Base-by-base conservation (phyloP, 768 basidiomycete genomes). In the Termitomyces sp. region DNA sequence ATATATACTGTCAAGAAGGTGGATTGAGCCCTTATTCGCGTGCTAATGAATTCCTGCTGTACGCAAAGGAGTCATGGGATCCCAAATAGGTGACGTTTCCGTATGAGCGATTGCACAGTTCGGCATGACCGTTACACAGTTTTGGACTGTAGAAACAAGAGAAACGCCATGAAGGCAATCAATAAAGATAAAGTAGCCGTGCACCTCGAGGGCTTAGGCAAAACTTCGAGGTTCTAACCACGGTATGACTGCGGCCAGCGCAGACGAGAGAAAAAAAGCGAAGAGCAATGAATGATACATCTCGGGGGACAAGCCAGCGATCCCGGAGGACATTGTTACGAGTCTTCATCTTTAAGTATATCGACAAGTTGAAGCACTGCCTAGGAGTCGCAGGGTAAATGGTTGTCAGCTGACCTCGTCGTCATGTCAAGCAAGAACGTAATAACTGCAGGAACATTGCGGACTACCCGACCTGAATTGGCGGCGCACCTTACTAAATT, bases 21-120 rank as follows among this genome's bases (percentile, higher is more conserved):
- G 20, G 10, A 8, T 18, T n/a, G 32, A 33, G 18, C 13, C 12
- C 30, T 50, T 20, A 54, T 56, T 50, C 33, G 54, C 60, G 56
- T 8, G 60, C 60, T 18, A 57, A 57, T 18, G 56, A 50, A 50
- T 59, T 57, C 13, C n/a, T 23, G 55, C 58, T 59, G 20, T 50
- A 35, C 1, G 62, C 62, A 33, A 63, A 63, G 8, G 62, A 63
- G 26, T 61, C 52, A 38, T 61, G 61, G 1, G 57, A 57, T 4
- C 64, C 62, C 1, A 65, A 20, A 35, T 50, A 65, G 2, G 64
- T 65, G 9, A 65, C 60, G 26, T 65, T 65, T 6, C 59, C 51
- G 32, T 65, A 65, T 2, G 55, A 59, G 10, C 64, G 59, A 16
- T 57, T 38, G 18, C 64, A 65, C 28, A 65, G 30, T 55, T 65